These are phyloP conservation scores for Planoprotostelium fungivorum DNA, from an alignment of 78 protist species.

Conservation along the genomic window DNA sequence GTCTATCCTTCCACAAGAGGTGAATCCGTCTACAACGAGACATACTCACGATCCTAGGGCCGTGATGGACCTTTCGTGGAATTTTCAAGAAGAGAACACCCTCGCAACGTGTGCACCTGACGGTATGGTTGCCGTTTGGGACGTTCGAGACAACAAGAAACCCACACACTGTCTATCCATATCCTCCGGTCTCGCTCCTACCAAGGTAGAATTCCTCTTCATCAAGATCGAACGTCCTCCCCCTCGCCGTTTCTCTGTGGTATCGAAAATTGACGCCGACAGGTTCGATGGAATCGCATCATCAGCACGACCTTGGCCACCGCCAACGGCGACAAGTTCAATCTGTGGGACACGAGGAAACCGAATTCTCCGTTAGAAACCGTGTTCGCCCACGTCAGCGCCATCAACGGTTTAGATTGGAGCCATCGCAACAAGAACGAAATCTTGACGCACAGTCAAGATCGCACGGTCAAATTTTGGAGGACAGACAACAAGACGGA, in stretches of 20 bases:
- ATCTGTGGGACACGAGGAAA: neutral
- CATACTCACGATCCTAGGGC: neutral
- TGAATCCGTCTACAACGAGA: neutral
- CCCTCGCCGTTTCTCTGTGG: neutral
- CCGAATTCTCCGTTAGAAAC: neutral
- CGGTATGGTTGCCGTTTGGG: neutral
- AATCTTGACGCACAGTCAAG: neutral
- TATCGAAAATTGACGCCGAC: neutral
- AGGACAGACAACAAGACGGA: neutral
- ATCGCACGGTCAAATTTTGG: neutral
- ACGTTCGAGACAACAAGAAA: neutral
- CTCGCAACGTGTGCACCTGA: neutral
- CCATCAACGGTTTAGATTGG: neutral
- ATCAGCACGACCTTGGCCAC: neutral
- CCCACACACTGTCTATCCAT: neutral
- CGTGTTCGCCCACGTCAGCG: neutral
- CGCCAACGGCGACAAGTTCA: neutral
- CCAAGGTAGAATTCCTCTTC: neutral
- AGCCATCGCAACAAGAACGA: neutral
- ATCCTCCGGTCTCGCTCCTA: neutral
- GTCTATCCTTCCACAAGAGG: neutral
- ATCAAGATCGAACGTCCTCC: neutral
- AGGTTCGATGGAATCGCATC: neutral
- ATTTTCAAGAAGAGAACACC: neutral
- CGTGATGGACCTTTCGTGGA: neutral